Evolutionary conservation across 306 rosid genomes (phyloP).

Genomic region (Myrica gale): DNA sequence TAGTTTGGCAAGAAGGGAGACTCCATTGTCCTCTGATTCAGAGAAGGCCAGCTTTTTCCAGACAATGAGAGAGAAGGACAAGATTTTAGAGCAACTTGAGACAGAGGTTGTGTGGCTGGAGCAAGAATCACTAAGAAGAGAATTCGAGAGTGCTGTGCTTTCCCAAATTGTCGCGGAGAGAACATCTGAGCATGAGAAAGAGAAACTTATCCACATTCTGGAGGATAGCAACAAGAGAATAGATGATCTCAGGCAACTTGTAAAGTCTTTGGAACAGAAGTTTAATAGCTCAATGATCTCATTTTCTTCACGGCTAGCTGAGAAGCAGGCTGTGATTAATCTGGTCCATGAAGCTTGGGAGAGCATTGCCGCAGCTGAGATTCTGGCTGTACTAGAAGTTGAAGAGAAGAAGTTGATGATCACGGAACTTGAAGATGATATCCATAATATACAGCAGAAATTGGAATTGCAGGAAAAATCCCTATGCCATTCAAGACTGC

Average conservation of each 20-base stretch:
- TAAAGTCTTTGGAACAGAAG: conserved; percentile 47
- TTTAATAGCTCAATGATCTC: conserved; percentile 46
- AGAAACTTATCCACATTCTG: conserved; percentile 30
- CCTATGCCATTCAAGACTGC: conserved; percentile 39
- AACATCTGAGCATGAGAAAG: conserved; percentile 39
- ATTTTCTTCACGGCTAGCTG: conserved; percentile 52
- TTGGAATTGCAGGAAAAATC: conserved; percentile 48
- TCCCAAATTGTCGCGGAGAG: conserved; percentile 42
- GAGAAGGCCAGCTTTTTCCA: conserved; percentile 28
- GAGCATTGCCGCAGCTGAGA: conserved; percentile 50
- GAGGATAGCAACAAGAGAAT: conserved; percentile 40
- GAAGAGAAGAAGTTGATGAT: conserved; percentile 69
- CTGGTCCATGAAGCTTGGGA: conserved; percentile 57
- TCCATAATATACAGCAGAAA: conserved; percentile 46
- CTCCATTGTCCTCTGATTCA: conserved; percentile 13
- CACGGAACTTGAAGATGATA: conserved; percentile 59
- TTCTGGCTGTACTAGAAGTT: conserved; percentile 51
- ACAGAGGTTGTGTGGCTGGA: conserved; percentile 50
- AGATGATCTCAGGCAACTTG: conserved; percentile 41
- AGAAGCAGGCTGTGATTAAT: conserved; percentile 58
- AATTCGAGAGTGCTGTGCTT: conserved; percentile 45
- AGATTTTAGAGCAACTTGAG: conserved; percentile 51
- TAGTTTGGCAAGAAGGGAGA: conserved; percentile 27
- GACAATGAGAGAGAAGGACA: conserved; percentile 44
- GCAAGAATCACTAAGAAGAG: conserved; percentile 54